Conservation (phyloP, 2,329 filamentous ascomycete species). For the Microcera coccophila region DNA sequence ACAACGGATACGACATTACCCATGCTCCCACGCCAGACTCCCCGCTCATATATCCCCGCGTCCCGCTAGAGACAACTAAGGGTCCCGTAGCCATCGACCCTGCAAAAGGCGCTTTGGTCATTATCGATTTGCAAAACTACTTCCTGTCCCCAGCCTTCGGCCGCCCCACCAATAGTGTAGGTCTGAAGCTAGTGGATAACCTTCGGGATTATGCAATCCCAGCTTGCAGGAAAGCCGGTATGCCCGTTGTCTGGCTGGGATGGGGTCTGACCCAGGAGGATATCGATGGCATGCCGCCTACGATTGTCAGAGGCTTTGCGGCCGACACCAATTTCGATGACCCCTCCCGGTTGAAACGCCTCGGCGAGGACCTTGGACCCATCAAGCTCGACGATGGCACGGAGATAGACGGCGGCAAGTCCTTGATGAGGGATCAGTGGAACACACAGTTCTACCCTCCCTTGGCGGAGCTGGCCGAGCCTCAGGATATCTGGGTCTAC, state of each 20-base stretch:
- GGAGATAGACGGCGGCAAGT: slow-evolving; percentile 29
- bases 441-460: slow-evolving; percentile 50
- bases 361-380: slow-evolving; percentile 44
- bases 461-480: neutral
- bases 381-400: slow-evolving; percentile 21
- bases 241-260: slow-evolving; percentile 50
- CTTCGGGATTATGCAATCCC: neutral
- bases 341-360: slow-evolving; percentile 7
- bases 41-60: neutral
- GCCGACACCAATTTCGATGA: neutral
- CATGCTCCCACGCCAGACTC: neutral
- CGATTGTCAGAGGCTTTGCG: slow-evolving; percentile 43
- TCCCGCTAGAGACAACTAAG: neutral
- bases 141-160: slow-evolving; percentile 35
- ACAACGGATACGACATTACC: neutral
- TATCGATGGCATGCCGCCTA: slow-evolving; percentile 47
- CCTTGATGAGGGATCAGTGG: slow-evolving; percentile 53
- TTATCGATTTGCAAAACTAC: slow-evolving; percentile 53
- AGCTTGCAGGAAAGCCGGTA: slow-evolving; percentile 4
- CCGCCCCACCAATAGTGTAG: slow-evolving; percentile 12
- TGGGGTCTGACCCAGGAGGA: slow-evolving; percentile 54
- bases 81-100: slow-evolving; percentile 30
- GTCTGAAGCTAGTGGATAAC: neutral
- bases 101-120: slow-evolving; percentile 41
- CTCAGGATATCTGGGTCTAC: slow-evolving; percentile 34